Evolutionary conservation across 1,139 yeast genomes (phyloP).

Genomic region (Saccharomyces hybrid): DNA sequence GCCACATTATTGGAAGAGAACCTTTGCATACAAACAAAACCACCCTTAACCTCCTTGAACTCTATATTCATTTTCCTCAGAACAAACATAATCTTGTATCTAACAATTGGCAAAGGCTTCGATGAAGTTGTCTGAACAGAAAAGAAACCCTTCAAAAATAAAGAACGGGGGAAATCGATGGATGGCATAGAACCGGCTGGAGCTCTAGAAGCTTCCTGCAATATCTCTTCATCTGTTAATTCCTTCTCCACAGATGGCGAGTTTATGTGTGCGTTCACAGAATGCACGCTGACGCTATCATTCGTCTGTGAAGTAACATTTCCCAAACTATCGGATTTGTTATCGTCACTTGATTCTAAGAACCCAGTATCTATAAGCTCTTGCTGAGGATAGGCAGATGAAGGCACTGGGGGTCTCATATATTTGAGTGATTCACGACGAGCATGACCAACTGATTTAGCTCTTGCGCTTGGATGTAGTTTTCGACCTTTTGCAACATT

Average conservation of each 20-base stretch:
- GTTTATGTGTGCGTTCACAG: neutral
- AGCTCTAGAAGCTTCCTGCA: conserved; percentile 58
- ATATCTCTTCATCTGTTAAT: conserved; percentile 53
- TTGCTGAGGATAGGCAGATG: conserved; percentile 34
- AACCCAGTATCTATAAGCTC: conserved; percentile 38
- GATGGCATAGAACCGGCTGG: conserved; percentile 81
- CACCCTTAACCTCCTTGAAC: conserved; percentile 86
- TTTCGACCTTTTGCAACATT: conserved; percentile 27
- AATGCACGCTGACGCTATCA: conserved; percentile 1
- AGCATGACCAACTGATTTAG: conserved; percentile 75
- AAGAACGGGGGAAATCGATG: conserved; percentile 81
- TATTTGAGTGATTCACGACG: conserved; percentile 48
- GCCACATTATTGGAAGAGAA: neutral
- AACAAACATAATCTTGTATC: conserved; percentile 74
- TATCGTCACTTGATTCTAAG: conserved; percentile 63
- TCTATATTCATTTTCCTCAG: conserved; percentile 68
- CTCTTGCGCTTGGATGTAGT: conserved; percentile 76
- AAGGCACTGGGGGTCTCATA: conserved; percentile 26
- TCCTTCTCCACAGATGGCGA: conserved; percentile 19
- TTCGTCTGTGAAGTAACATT: conserved; percentile 2
- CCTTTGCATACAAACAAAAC: conserved; percentile 67
- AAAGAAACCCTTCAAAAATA: conserved; percentile 86
- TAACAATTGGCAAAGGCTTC: conserved; percentile 78
- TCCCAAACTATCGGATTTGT: conserved; percentile 39
- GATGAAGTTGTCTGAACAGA: conserved; percentile 93